Evolutionary conservation across 2,329 filamentous ascomycete genomes (phyloP), one percentile per base, ranked within the genome.

Genomic region (Colletotrichum sp.): DNA sequence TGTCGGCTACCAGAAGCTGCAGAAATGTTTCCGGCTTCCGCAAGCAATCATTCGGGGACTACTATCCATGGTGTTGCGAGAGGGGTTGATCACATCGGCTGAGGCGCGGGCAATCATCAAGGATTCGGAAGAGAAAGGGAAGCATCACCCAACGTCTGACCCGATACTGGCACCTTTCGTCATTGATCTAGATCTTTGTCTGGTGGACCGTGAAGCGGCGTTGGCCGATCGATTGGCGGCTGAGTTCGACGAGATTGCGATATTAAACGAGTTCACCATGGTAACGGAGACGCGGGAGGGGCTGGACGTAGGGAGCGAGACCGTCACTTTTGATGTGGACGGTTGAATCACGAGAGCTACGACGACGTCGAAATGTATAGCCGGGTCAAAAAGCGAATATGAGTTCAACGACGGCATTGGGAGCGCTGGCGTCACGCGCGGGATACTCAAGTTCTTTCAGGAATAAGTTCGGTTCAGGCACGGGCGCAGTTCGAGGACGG

Each of bases 231-330:
- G 24, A 4, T 14, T 74, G 21, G 72, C 72, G 10, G 72, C 60
- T 1, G 68, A 74, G 21, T 74, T 74, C 8, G 68, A 74, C 26
- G 72, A 74, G 28, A 68, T 74, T 7, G 72, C 72, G 16, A 71
- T 74, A 18, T 13, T 74, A 3, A 66, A 74, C 28, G 68, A 74
- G 14, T 74, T 74, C 14, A 74, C 72, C 2, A 36, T 74, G 26
- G 24, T 66, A 2, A 61, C 14, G 4, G 24, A 28, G 60, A 24
- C 32, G 8, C n/a, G 48, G 16, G 60, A 74, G 7, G 30, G 12
- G 9, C 26, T 39, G 4, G 68, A 74, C 5, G 16, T 24, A 12
- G 48, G 34, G 28, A 26, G 7, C 26, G 67, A 74, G 28, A 16
- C 32, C 7, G 3, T 60, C 8, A 18, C 13, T 16, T 71, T 48